Base-by-base conservation (phyloP, 805 yeast genomes). In the Saturnispora besseyi region DNA sequence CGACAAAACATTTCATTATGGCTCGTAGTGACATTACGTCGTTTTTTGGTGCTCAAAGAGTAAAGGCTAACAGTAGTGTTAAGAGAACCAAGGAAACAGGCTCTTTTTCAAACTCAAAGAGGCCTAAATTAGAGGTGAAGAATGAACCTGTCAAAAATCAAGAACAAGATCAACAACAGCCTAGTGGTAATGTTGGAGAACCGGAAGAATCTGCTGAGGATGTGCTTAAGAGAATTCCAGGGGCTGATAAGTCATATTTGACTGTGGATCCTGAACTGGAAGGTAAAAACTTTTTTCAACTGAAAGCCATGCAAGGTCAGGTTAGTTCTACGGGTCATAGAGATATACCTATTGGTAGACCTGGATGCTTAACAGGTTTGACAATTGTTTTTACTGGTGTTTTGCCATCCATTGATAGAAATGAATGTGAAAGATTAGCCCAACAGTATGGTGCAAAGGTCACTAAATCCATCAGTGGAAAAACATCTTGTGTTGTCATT, bases 321-420 rank as follows among this genome's bases (percentile, higher is more conserved):
- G 50, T 48, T 53, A 71, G 13, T 70, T 70, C 9, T 13, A 22
- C 30, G n/a, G 52, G 24, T 30, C 49, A 21, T 22, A 21, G 37
- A 31, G 44, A 18, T 36, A 70, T 89, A 30, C 96, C 97, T 0
- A 83, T 76, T 55, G 96, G 96, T 2, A 76, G 81, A 10, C 87
- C 89, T 3, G 82, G 90, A 62, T 93, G 99, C 67, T 68, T 93
- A 41, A 74, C 83, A 2, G 99, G 99, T 0, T 67, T 93, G 26
- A 87, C 95, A 0, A 84, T 93, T 54, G 98, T 93, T 0, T 91
- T 93, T 62, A 93, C 99, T 0, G 99, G 99, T 37, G 78, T 80
- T 4, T 66, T 93, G 49, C 96, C 96, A 1, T 78, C 79, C 24
- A 65, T 93, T 33, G 85, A 86, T 51, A 76, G 99, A 54, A 83